Evolutionary conservation across 495 filamentous ascomycete species (phyloP).

Genomic region (Aspergillus saccharolyticus): DNA sequence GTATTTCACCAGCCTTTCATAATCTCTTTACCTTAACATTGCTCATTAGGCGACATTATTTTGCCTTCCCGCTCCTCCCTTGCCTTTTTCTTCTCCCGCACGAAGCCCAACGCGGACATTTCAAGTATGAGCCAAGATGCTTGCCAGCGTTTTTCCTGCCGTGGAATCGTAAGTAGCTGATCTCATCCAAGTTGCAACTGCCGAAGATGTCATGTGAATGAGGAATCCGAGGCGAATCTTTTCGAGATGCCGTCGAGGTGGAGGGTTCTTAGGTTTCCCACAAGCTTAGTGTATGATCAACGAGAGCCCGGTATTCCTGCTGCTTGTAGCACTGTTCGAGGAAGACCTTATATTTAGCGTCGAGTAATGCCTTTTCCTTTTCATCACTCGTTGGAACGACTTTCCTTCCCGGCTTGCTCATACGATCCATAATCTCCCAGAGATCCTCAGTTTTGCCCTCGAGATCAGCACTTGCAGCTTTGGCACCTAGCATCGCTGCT

Average conservation of each 20-base stretch:
- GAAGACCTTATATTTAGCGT: constrained; percentile 75
- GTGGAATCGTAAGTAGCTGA: not conserved
- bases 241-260: not conserved
- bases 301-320: constrained; percentile 54
- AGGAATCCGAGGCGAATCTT: not conserved
- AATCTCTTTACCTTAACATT: too few relatives aligned
- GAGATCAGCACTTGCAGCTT: constrained; percentile 73
- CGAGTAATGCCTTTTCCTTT: constrained; percentile 71
- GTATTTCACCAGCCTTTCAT: too few relatives aligned
- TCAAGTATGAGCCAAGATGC: not conserved
- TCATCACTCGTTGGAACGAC: constrained; percentile 64
- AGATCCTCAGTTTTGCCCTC: constrained; percentile 78
- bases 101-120: not conserved
- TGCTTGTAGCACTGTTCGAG: constrained; percentile 60
- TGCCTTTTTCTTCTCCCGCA: not conserved
- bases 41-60: too few relatives aligned
- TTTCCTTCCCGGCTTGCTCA: constrained; percentile 88
- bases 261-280: constrained; percentile 25
- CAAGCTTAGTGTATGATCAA: constrained; percentile 54
- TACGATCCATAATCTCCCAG: constrained; percentile 96
- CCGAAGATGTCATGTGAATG: not conserved
- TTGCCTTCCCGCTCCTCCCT: too few relatives aligned
- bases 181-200: not conserved
- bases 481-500: constrained; percentile 93
- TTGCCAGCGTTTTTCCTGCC: not conserved